A percentile compares a stretch with the other conserved stretches of the same genome.
These are phyloP conservation scores for Microbotryum silenes-acaulis DNA, from an alignment of 1,284 basidiomycete genomes.

Conservation along the genomic window DNA sequence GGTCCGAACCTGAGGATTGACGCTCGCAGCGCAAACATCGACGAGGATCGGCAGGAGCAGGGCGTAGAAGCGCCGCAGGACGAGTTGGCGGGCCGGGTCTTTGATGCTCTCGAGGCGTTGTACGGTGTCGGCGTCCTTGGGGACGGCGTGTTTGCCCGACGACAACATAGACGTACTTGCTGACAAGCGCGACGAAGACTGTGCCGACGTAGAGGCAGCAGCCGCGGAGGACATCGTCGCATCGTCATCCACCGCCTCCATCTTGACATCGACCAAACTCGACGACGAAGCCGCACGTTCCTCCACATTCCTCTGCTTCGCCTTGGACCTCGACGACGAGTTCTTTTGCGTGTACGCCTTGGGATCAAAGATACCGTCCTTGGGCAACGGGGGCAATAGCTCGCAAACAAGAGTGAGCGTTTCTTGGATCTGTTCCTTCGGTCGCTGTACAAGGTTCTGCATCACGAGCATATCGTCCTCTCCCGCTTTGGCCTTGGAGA, in stretches of 20 bases:
- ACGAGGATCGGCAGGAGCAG: constrained; percentile 83
- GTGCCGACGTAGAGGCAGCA: constrained; percentile 2
- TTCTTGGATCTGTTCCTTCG: constrained; percentile 95
- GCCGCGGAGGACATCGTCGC: not conserved
- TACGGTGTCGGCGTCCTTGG: constrained; percentile 39
- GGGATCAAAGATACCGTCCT: constrained; percentile 47
- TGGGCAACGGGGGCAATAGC: constrained; percentile 79
- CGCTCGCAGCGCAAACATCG: constrained; percentile 90
- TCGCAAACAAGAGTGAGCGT: constrained; percentile 78
- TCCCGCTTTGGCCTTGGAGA: constrained; percentile 30
- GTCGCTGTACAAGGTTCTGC: constrained; percentile 90
- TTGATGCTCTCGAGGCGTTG: constrained; percentile 51
- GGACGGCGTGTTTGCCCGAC: not conserved
- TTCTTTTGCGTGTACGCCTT: constrained; percentile 28
- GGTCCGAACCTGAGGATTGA: constrained; percentile 70
- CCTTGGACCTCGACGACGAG: constrained; percentile 11
- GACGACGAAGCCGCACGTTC: constrained; percentile 6
- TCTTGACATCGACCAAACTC: constrained; percentile 34
- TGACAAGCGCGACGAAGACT: constrained; percentile 3
- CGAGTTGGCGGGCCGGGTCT: constrained; percentile 12
- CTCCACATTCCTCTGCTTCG: constrained; percentile 13
- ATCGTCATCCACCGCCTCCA: constrained; percentile 21
- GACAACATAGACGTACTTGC: constrained; percentile 1
- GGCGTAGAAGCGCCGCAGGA: constrained; percentile 73
- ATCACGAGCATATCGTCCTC: constrained; percentile 82